Percentiles rank a stretch among this genome's conserved stretches.
phyloP scores from a whole-genome alignment of 2,329 filamentous ascomycete species.

The Pseudogymnoascus sp. region DNA sequence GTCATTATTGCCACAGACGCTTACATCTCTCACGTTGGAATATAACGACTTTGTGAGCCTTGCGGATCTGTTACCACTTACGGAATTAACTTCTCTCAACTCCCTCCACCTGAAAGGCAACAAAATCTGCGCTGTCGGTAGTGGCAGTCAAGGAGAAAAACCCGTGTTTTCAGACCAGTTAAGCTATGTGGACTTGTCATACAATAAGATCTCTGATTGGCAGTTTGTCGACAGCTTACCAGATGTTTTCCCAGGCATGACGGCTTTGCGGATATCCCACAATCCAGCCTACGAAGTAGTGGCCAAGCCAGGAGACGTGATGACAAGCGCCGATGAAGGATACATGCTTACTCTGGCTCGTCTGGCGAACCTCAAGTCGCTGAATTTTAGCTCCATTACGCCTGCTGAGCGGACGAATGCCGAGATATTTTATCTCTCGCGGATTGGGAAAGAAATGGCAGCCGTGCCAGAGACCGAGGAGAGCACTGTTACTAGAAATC shows the following conservation, averaged over 20 bases:
- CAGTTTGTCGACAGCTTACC: constrained; percentile 63
- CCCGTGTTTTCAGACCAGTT: constrained; percentile 21
- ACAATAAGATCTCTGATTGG: constrained; percentile 65
- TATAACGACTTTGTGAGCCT: constrained; percentile 61
- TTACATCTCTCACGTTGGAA: constrained; percentile 62
- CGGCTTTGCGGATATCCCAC: constrained; percentile 68
- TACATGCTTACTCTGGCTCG: constrained; percentile 84
- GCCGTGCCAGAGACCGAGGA: constrained; percentile 47
- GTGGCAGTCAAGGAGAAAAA: not conserved
- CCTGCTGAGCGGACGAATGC: constrained; percentile 73
- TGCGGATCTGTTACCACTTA: constrained; percentile 48
- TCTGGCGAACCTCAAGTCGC: constrained; percentile 54
- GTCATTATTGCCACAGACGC: constrained; percentile 33
- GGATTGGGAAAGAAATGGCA: constrained; percentile 69
- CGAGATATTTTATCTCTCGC: constrained; percentile 85
- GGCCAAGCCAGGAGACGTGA: constrained; percentile 32
- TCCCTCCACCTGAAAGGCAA: constrained; percentile 71
- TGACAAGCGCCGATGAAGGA: constrained; percentile 62
- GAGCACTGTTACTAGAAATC: constrained; percentile 48
- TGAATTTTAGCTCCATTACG: constrained; percentile 70
- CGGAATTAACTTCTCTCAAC: constrained; percentile 43
- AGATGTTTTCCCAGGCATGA: constrained; percentile 62
- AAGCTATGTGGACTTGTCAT: constrained; percentile 62
- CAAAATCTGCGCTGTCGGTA: constrained; percentile 41
- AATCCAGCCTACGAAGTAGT: constrained; percentile 66